These are phyloP conservation scores for Straminergon stramineum DNA, from an alignment of 225 moss, liverwort and hornwort species.

Conservation along the genomic window DNA sequence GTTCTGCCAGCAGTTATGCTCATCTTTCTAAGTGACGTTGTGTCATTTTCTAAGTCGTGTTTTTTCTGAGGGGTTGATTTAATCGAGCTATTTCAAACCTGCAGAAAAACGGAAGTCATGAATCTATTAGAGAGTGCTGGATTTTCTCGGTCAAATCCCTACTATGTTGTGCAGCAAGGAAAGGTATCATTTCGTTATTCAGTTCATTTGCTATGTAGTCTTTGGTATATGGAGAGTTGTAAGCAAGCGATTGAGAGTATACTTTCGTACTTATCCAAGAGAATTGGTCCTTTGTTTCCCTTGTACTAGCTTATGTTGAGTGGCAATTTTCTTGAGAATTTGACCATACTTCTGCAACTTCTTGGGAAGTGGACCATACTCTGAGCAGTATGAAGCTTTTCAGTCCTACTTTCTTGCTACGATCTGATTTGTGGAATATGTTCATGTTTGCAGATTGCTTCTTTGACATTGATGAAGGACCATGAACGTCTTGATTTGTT, in stretches of 20 bases:
- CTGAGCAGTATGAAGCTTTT: not conserved
- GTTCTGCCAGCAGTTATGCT: not conserved
- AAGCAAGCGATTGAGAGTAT: not conserved
- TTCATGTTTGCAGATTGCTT: conserved; percentile 59
- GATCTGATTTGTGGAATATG: not conserved
- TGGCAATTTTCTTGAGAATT: not conserved
- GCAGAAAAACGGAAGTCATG: conserved; percentile 90
- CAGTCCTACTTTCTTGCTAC: not conserved
- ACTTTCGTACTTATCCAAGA: not conserved
- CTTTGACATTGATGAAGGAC: conserved; percentile 91
- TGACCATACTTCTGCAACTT: not conserved
- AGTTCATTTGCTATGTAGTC: not conserved
- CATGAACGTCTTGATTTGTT: conserved; percentile 79
- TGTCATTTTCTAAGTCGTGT: not conserved
- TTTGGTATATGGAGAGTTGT: not conserved
- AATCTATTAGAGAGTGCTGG: conserved; percentile 92
- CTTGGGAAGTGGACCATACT: not conserved
- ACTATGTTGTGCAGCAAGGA: conserved; percentile 95
- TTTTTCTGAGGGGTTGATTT: not conserved
- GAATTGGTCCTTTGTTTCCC: not conserved
- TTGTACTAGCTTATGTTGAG: not conserved
- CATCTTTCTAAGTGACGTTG: not conserved
- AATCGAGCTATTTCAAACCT: not conserved
- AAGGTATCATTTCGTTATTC: conserved; percentile 37
- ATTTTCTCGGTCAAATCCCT: conserved; percentile 90